phyloP scores from a whole-genome alignment of 139 green algal species.

The Chlamydomonas asymmetrica region DNA sequence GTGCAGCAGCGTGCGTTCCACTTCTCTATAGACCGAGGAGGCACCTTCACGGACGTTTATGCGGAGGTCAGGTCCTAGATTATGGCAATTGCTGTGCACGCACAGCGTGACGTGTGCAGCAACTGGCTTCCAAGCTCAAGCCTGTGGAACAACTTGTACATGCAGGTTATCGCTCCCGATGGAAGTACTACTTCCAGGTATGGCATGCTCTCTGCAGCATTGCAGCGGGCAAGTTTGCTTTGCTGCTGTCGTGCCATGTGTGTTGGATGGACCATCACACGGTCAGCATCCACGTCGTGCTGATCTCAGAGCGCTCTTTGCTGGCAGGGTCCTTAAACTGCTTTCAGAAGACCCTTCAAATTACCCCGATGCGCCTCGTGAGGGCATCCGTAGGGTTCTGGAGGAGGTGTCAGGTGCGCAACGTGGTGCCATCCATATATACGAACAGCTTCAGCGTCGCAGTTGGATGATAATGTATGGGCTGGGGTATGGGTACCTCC shows the following conservation, averaged over 20 bases:
- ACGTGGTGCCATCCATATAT: conserved; percentile 13
- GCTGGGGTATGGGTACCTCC: neutral
- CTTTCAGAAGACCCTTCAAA: conserved; percentile 93
- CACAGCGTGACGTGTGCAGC: neutral
- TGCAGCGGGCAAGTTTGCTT: neutral
- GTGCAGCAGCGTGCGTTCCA: conserved; percentile 58
- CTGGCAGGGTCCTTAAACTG: conserved; percentile 85
- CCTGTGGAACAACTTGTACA: neutral
- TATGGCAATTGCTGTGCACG: neutral
- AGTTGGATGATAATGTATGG: neutral
- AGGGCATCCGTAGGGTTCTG: conserved; percentile 94
- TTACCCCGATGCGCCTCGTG: conserved; percentile 91
- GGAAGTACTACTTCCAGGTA: neutral
- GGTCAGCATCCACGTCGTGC: neutral
- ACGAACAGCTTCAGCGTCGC: neutral
- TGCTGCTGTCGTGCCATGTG: neutral
- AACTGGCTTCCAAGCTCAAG: neutral
- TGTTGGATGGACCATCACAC: neutral
- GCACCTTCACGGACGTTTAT: conserved; percentile 98
- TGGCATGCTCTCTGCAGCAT: neutral
- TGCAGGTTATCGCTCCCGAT: neutral
- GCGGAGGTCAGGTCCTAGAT: conserved; percentile 64
- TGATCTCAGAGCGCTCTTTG: neutral
- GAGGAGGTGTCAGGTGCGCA: conserved; percentile 78
- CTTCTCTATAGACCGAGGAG: conserved; percentile 95